Evolutionary conservation across 2,329 filamentous ascomycete genomes (phyloP), one percentile per base, ranked within the genome.

Genomic region (Diaporthe sp.): DNA sequence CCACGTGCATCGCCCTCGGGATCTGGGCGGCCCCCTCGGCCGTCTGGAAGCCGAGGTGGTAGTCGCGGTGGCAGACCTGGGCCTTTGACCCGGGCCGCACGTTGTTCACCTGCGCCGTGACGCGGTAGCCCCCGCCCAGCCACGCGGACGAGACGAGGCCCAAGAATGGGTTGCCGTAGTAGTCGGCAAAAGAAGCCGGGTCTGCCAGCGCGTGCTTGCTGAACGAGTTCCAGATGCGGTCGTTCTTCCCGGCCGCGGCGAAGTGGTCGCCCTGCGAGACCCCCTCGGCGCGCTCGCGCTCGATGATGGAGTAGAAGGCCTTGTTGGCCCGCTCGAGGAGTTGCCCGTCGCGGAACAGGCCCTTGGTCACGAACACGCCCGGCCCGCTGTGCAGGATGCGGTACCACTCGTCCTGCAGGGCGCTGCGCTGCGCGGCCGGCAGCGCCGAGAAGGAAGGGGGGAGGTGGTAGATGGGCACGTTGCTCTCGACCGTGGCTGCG

Each of bases 191-290:
- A 0, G 87, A 89, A 0, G 78, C 56, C 0, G 90, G 86, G 75
- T 91, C 86, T 37, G 82, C 78, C 2, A 88, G 79, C 27, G 85
- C 88, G 78, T 92, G 91, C 78, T 92, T 93, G 76, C 87, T 87
- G 81, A 92, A 90, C 0, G 90, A 90, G 82, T 92, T 92, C 90
- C 90, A 93, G 82, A 92, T 91, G 13, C 91, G 86, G 71, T 88
- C 85, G 78, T 92, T 92, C 32, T 85, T 85, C 30, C 88, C 87
- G 2, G 84, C 83, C 6, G 85, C 81, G 1, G 90, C 89, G 80
- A 92, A 92, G 78, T 92, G 91, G 79, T 92, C 91, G 30, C 91
- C 91, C 69, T 87, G 86, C 1, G 80, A 66, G 32, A 79, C 80
- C 30, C 78, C 63, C 8, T 77, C 77, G 39, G 81, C 76, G 37